These are phyloP conservation scores for Parathielavia appendiculata DNA, from an alignment of 495 filamentous ascomycete species.

Conservation along the genomic window DNA sequence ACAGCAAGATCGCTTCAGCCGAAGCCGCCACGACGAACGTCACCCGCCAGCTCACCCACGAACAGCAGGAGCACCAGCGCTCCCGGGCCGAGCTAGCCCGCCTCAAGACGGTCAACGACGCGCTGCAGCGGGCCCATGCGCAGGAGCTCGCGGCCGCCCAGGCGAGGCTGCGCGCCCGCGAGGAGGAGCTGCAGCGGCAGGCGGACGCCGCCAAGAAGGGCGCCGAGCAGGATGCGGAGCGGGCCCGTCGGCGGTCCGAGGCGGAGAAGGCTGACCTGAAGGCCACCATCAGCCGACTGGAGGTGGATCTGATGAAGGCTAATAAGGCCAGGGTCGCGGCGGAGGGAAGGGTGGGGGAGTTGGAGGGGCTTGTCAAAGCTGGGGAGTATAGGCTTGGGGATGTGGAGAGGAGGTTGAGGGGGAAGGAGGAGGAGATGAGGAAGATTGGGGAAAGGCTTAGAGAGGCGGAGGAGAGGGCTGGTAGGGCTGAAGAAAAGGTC, in stretches of 20 bases:
- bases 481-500: slow-evolving; percentile 39
- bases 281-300: slow-evolving; percentile 53
- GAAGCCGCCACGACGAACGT: slow-evolving; percentile 58
- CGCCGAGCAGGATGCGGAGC: slow-evolving; percentile 39
- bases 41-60: slow-evolving; percentile 61
- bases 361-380: slow-evolving; percentile 12
- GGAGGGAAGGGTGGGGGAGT: slow-evolving; percentile 23
- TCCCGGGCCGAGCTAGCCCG: slow-evolving; percentile 63
- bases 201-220: slow-evolving; percentile 22
- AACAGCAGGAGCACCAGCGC: slow-evolving; percentile 61
- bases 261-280: slow-evolving; percentile 60
- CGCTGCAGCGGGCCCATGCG: slow-evolving; percentile 50
- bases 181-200: background rate
- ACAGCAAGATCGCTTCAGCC: slow-evolving; percentile 57
- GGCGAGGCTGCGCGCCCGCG: slow-evolving; percentile 33
- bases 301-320: slow-evolving; percentile 57
- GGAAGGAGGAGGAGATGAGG: background rate
- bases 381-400: slow-evolving; percentile 10
- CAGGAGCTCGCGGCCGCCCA: slow-evolving; percentile 36
- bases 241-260: slow-evolving; percentile 41
- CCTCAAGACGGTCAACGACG: slow-evolving; percentile 65
- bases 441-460: slow-evolving; percentile 8
- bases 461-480: slow-evolving; percentile 19
- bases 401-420: slow-evolving; percentile 8
- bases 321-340: slow-evolving; percentile 45